phyloP scores from a whole-genome alignment of 805 yeast species.

The Tetrapisispora namnaoensis region DNA sequence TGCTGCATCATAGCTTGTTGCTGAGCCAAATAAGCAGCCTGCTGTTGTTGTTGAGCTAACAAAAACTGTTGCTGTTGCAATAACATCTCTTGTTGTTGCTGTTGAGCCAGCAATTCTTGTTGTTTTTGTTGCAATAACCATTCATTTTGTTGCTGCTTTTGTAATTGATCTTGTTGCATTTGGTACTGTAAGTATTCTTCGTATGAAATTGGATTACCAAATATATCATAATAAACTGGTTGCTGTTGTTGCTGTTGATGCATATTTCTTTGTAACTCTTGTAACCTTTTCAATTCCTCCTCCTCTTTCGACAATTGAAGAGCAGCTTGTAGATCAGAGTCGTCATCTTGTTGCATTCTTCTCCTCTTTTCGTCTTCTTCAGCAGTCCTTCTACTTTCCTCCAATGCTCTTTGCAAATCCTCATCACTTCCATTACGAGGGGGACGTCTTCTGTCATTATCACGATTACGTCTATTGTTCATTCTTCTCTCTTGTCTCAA shows the following conservation, averaged over 20 bases:
- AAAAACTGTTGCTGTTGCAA: conserved; percentile 22
- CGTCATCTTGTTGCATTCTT: conserved; percentile 21
- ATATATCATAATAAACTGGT: conserved; percentile 27
- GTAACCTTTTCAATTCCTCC: conserved; percentile 24
- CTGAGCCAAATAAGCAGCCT: conserved; percentile 21
- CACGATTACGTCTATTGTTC: conserved; percentile 24
- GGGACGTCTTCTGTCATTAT: conserved; percentile 7
- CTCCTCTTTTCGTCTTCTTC: conserved; percentile 67
- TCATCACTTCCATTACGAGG: conserved; percentile 36
- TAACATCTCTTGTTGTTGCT: conserved; percentile 22
- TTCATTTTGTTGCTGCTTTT: conserved; percentile 25
- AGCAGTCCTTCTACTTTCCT: conserved; percentile 70
- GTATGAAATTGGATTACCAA: conserved; percentile 30
- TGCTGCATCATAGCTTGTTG: conserved; percentile 27
- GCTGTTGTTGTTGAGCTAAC: conserved; percentile 20
- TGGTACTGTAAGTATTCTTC: conserved; percentile 29
- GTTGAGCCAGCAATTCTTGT: conserved; percentile 20
- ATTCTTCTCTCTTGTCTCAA: conserved; percentile 55
- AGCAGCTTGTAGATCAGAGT: conserved; percentile 25
- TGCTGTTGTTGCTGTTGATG: conserved; percentile 20
- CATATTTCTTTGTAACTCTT: conserved; percentile 21
- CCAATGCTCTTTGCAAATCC: conserved; percentile 72
- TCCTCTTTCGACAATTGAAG: conserved; percentile 26
- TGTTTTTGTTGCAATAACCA: conserved; percentile 14
- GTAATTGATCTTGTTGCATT: conserved; percentile 26